phyloP scores from a whole-genome alignment of 768 basidiomycete genomes.

The Candolleomyces aberdarensis region DNA sequence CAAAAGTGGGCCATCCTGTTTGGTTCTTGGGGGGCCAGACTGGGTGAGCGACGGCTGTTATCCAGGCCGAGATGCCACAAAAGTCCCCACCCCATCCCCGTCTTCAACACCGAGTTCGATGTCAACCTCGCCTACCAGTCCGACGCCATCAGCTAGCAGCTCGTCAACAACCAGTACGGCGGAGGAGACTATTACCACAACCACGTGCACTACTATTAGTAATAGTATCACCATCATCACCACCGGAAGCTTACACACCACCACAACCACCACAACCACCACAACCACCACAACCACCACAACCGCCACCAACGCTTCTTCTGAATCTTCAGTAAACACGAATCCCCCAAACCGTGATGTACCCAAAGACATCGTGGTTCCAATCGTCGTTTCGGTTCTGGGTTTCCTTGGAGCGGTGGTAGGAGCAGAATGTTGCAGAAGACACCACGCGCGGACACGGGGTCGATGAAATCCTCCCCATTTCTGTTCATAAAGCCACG shows the following conservation, averaged over 20 bases:
- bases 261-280: too few relatives aligned
- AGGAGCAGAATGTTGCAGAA: background rate
- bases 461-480: too few relatives aligned
- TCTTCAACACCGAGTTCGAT: background rate
- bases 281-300: background rate
- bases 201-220: too few relatives aligned
- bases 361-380: background rate
- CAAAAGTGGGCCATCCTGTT: constrained; percentile 4
- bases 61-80: background rate
- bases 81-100: background rate
- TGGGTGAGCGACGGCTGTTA: constrained; percentile 10
- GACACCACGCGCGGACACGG: background rate
- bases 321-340: too few relatives aligned
- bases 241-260: too few relatives aligned
- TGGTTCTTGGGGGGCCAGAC: constrained; percentile 2
- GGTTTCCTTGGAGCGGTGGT: background rate
- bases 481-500: too few relatives aligned
- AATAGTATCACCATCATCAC: too few relatives aligned
- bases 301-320: too few relatives aligned
- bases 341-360: background rate
- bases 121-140: background rate
- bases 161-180: background rate
- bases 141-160: background rate
- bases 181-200: background rate
- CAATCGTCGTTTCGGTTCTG: constrained; percentile 5